Conservation (phyloP, 177 flowering plant species). For the Vitis hybrid region DNA sequence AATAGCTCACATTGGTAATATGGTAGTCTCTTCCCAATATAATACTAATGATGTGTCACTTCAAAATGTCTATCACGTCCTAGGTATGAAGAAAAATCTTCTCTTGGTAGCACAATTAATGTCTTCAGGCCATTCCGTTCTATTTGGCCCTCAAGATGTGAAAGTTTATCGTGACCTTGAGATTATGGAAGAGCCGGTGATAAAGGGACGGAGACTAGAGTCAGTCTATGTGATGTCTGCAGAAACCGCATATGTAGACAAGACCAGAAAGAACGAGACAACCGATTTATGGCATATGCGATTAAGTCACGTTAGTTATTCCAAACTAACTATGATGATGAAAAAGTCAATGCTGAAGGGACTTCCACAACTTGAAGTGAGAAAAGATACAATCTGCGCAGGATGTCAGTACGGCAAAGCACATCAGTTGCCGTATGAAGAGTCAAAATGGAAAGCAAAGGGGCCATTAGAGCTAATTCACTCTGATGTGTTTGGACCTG, state of each 20-base stretch:
- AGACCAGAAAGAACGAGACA: no score
- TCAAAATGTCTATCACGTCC: no score
- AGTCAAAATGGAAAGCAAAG: conserved; percentile 1
- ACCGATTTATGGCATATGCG: neutral
- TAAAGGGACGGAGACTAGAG: no score
- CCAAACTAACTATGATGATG: conserved; percentile 25
- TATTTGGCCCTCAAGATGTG: conserved; percentile 3
- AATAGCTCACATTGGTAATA: no score
- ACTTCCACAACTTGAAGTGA: conserved; percentile 22
- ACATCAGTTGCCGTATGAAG: conserved; percentile 11
- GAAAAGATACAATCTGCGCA: conserved; percentile 1
- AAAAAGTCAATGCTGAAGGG: conserved; percentile 29
- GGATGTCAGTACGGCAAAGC: conserved; percentile 9
- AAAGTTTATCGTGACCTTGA: neutral
- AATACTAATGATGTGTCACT: no score
- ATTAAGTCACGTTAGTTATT: conserved; percentile 6
- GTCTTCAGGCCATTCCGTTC: neutral
- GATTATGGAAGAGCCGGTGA: no score
- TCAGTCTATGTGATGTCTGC: no score
- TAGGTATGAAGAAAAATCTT: no score
- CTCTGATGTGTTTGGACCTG: no score
- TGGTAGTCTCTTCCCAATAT: no score
- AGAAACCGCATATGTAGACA: no score
- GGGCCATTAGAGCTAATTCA: no score
- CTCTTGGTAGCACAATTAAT: neutral